Evolutionary conservation across 108 stramenopile species (phyloP), one percentile per base, ranked within the genome.

Genomic region (Cyclotella choctawhatcheeana): DNA sequence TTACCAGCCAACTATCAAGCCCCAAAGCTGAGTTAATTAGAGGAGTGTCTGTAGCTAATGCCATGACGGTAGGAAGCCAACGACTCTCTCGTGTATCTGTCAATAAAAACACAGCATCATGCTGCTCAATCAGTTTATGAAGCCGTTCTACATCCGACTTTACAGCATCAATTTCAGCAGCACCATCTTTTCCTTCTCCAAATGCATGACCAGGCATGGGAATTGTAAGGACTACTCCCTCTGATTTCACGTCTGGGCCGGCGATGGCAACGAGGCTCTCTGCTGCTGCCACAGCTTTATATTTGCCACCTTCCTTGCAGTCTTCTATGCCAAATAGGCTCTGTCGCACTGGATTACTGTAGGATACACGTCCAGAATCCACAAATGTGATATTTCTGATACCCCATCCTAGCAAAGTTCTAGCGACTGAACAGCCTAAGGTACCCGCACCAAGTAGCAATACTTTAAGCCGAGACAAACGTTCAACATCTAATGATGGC

Each of bases 151-250:
- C 88, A n/a, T 91, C 88, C 45, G 64, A 73, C 20, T 67, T 43
- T 6, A 98, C 71, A 5, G 89, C 75, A 30, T 74, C 82, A 10
- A 69, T 63, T 51, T 88, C 91, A 16, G 78, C 72, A 17, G 68
- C 87, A 27, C 62, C 79, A 44, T 80, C 82, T 37, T 76, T 75
- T 29, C 71, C 76, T 26, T 58, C 61, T 33, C 73, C 83, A 58
- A 88, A 69, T 3, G 93, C 52, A 82, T 99, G 99, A 8, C 99
- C 99, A 0, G 99, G 99, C 99, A 99, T 99, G 51, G 99, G 98
- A 74, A 99, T 99, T 31, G 93, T 83, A 18, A 97, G 73, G 0
- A 84, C 79, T 8, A 93, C 73, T 4, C 93, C 98, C 29, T 82
- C 60, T 13, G 80, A 74, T 17, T 84, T 52, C n/a, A 97, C 89